Evolutionary conservation across 345 rosid genomes (phyloP), one percentile per base, ranked within the genome.

Genomic region (Abelmoschus esculentus): DNA sequence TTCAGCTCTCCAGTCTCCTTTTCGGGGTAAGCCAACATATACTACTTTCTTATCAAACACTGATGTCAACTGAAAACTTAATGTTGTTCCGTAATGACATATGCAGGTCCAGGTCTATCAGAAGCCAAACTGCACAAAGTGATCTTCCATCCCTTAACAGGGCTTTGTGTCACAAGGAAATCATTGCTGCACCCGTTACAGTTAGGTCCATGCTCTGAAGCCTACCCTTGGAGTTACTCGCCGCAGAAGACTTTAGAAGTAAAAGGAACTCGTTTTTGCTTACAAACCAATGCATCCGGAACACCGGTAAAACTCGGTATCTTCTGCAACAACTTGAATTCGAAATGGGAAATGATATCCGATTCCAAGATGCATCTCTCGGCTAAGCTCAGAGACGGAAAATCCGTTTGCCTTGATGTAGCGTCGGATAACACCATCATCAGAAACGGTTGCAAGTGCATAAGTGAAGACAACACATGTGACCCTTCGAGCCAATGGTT

Each of bases 171-270:
- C 19, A 75, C 69, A 22, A 71, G 87, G 68, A 88, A 73, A 36
- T 79, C 93, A 19, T 13, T 62, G 46, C 0, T 70, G 7, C 86
- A 81, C 4, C 80, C 82, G 14, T 57, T 89, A 40, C 79, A 61
- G 7, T 78, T 93, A 73, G 96, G 97, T 36, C 81, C 89, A 1
- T 93, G 97, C 77, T 65, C 78, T 1, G 80, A 81, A 13, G 84
- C 98, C 3, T 92, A 90, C 46, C 78, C 85, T 49, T 91, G 97
- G 96, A 82, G 70, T 58, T 91, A 91, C 71, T 82, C 91, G 2
- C 57, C 82, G 22, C 77, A 70, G 31, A 80, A 87, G 67, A 77
- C 59, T n/a, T 2, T 91, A 49, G 65, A 78, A 26, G 70, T 85
- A 15, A 82, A 79, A 70, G 90, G 86, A 10, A 78, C 89, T 29